Evolutionary conservation across 2,329 filamentous ascomycete genomes (phyloP), one percentile per base, ranked within the genome.

Genomic region (Fusarium cicatricum): DNA sequence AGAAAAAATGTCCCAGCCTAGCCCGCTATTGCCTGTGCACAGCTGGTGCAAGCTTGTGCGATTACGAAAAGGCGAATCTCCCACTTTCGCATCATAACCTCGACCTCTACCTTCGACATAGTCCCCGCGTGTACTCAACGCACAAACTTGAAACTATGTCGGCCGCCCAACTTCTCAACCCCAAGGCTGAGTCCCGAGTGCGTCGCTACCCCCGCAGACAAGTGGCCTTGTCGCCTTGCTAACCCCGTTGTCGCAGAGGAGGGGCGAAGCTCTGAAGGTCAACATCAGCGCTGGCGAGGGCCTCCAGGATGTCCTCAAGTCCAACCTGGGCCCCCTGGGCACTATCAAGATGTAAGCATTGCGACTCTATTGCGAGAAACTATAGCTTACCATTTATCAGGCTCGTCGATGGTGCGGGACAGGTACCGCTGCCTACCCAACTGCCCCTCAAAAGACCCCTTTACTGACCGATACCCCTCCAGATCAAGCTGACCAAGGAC

Each of bases 401-500:
- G 82, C 82, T 88, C 63, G 85, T 89, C 64, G 88, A 90, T 71
- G 88, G 88, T 71, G 80, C 87, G 61, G 88, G 88, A 70, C 85
- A 85, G 79, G 85, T 88, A 83, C 71, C 75, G 71, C 55, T 60
- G 50, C 59, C 59, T 64, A 57, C 42, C 34, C 49, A 52, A 62
- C 54, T 70, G 58, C 66, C 64, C 67, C 65, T 70, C 67, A 64
- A 52, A 62, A 55, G 50, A 55, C 59, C 61, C 64, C 61, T 51
- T 66, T 66, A 68, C 71, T 72, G 63, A 74, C 65, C 56, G 60
- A 54, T 34, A 44, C 69, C 67, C n/a, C 58, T 26, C 73, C 68
- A 95, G 87, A 99, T 99, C 81, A 99, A 99, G 81, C 85, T 99
- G 75, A 99, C 95, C 69, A 99, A 99, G 78, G 95, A 99, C 79